Evolutionary conservation across 768 basidiomycete species (phyloP), one percentile per base, ranked within the genome.

Genomic region (Collybia sordida): DNA sequence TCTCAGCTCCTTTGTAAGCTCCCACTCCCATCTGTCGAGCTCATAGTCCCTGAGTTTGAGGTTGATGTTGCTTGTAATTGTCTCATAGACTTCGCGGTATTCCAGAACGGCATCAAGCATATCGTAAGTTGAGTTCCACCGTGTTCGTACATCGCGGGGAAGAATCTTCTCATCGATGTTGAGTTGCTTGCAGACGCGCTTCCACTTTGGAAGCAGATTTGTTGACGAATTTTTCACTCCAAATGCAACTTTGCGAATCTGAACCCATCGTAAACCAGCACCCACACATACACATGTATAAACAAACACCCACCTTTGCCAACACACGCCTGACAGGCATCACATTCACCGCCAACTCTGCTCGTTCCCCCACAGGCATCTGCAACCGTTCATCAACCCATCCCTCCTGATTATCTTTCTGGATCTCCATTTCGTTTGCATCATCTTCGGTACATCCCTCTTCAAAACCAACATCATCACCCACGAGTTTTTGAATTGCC

Each of bases 51-150:
- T 42, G 1, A 65, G 55, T 2, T 55, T 56, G 11, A 51, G 42
- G 4, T 40, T 18, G 6, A 42, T 21, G 31, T 58, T 47, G 14
- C 14, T 45, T 6, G 62, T 66, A 4, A 69, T 47, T 12, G 21
- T 24, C 11, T 64, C 47, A 23, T 67, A 27, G 2, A 60, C 65
- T 3, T 21, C 36, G 6, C 55, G 53, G 45, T 71, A 66, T 6
- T 63, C 35, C 1, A 66, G 14, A 0, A 63, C 61, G 41, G 64
- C 56, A 2, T 54, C 37, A 2, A 71, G 51, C 69, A 73, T 72
- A 28, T 64, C 49, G 38, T 54, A 71, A 0, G 62, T 67, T 6
- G 64, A 71, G 35, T 70, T 69, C 71, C 68, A 72, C 0, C 62
- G 47, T 0, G 68, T 69, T 9, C 45, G 19, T 1, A 72, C 66